These are phyloP conservation scores for Lunasporangiospora selenospora DNA, from an alignment of 192 early-diverging fungal species.

Conservation along the genomic window DNA sequence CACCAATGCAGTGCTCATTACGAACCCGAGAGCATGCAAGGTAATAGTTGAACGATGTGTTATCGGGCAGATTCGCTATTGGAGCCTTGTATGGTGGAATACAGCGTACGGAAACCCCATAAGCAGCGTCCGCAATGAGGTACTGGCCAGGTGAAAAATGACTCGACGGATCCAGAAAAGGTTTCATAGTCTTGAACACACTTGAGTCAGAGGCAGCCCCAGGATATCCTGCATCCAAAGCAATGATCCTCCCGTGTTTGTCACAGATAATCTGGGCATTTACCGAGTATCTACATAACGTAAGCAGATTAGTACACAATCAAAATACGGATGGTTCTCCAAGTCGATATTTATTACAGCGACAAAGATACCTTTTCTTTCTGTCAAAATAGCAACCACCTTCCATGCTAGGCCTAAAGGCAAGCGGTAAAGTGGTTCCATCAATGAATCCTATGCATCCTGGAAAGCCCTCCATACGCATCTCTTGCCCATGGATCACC, in stretches of 20 bases:
- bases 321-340: background rate
- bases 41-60: background rate
- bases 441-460: conserved; percentile 1
- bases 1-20: background rate
- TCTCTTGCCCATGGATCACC: too few species aligned
- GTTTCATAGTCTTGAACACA: background rate
- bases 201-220: background rate
- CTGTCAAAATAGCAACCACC: background rate
- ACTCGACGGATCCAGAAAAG: background rate
- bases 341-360: too few species aligned
- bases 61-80: background rate
- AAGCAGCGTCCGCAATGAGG: background rate
- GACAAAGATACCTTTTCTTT: background rate
- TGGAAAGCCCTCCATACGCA: too few species aligned
- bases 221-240: background rate
- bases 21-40: background rate
- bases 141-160: conserved; percentile 1
- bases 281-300: conserved; percentile 1
- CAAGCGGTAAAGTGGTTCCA: conserved; percentile 4
- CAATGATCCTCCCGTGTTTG: background rate
- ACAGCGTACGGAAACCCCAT: background rate
- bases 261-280: conserved; percentile 11
- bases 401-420: background rate
- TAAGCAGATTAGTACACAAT: background rate
- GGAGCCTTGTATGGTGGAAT: background rate